Percentiles rank a stretch among this genome's conserved stretches.
Evolutionary conservation across 2,329 filamentous ascomycete genomes (phyloP).

Genomic region (Penicillium sp.): DNA sequence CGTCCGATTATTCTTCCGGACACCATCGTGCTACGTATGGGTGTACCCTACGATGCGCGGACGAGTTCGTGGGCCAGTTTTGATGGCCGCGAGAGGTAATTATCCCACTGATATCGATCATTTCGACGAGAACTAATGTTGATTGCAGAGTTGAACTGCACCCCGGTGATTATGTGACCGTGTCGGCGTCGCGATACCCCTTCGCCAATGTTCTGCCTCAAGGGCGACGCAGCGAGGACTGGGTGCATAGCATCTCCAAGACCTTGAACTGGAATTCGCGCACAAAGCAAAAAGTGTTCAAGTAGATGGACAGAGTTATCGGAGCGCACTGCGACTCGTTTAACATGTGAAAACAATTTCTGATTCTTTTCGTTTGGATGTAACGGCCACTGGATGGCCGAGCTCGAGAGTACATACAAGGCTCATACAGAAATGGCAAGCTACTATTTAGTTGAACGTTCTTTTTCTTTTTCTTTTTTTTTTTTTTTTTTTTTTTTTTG

Average conservation of each 20-base stretch:
- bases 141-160: conserved; percentile 44
- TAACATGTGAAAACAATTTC: neutral
- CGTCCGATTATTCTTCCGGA: conserved; percentile 95
- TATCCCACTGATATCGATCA: neutral
- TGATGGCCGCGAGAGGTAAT: conserved; percentile 77
- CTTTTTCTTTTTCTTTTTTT: no score
- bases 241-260: conserved; percentile 52
- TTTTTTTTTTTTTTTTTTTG: no score
- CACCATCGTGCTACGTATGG: conserved; percentile 87
- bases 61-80: conserved; percentile 97
- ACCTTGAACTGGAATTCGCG: conserved; percentile 53
- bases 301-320: conserved; percentile 3
- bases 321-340: neutral
- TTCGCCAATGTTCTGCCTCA: conserved; percentile 51
- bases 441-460: neutral
- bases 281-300: conserved; percentile 45
- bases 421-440: neutral
- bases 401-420: conserved; percentile 4
- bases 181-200: conserved; percentile 52
- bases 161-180: conserved; percentile 53
- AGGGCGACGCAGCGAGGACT: conserved; percentile 47
- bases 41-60: conserved; percentile 90
- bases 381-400: conserved; percentile 11
- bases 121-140: conserved; percentile 13
- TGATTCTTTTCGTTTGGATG: neutral